A percentile compares a stretch with the other conserved stretches of the same genome.
Conservation (phyloP, 2,329 filamentous ascomycete genomes). For the Chrysoporthe cubensis region DNA sequence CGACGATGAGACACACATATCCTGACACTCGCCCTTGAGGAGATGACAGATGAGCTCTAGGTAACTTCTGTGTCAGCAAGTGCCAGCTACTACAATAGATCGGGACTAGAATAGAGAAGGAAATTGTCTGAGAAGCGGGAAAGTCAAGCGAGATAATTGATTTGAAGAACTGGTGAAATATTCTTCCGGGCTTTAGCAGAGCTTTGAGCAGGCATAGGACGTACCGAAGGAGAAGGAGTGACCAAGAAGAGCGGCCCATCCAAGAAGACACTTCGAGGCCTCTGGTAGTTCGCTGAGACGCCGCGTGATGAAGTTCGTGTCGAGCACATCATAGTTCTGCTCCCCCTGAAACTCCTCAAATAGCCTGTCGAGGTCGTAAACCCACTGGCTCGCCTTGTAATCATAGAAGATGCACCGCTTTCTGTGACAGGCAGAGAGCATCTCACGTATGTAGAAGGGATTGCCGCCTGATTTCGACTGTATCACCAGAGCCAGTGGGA, state of each 20-base stretch:
- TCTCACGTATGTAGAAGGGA: slow-evolving; percentile 88
- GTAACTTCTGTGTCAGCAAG: slow-evolving; percentile 1
- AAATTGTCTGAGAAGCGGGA: background rate
- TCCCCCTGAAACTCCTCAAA: slow-evolving; percentile 84
- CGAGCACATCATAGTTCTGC: slow-evolving; percentile 77
- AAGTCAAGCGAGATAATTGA: background rate
- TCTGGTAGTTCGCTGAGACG: slow-evolving; percentile 76
- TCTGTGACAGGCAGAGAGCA: slow-evolving; percentile 83
- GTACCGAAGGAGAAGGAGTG: slow-evolving; percentile 77
- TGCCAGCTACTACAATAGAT: background rate
- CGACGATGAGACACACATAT: slow-evolving; percentile 39
- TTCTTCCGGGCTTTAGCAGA: background rate
- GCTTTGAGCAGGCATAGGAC: background rate
- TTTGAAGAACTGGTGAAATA: background rate
- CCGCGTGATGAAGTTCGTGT: slow-evolving; percentile 80
- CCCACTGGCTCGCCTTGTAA: slow-evolving; percentile 81
- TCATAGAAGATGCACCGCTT: slow-evolving; percentile 88
- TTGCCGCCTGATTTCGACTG: slow-evolving; percentile 89
- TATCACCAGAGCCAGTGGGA: slow-evolving; percentile 80
- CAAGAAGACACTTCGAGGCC: slow-evolving; percentile 76
- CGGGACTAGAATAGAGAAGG: background rate
- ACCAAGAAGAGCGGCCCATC: slow-evolving; percentile 85
- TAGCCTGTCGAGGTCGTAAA: slow-evolving; percentile 81
- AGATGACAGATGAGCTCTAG: slow-evolving; percentile 70
- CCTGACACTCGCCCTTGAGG: slow-evolving; percentile 74